Percentiles rank a stretch among this genome's conserved stretches.
Evolutionary conservation across 257 asterid genomes (phyloP).

Genomic region (Nicotiana paniculata): DNA sequence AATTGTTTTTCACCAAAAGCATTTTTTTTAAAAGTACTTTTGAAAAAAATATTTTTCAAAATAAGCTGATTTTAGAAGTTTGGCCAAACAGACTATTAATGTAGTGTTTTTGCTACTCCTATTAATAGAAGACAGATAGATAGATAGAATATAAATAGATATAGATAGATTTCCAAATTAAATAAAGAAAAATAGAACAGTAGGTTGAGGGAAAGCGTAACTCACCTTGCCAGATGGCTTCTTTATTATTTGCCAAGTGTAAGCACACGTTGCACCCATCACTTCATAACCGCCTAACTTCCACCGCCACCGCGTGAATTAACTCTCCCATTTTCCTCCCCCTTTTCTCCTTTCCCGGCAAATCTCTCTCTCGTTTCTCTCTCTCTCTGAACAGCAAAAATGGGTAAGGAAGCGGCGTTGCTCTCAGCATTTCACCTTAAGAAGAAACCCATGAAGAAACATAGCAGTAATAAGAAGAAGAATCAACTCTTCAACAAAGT

Average conservation of each 20-base stretch:
- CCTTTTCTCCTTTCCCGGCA: not conserved
- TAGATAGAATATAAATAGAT: too few species aligned
- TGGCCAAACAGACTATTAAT: too few species aligned
- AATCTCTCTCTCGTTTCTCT: not conserved
- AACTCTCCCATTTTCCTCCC: not conserved
- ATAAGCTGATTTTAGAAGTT: too few species aligned
- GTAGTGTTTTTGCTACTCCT: too few species aligned
- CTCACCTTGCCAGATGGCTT: not conserved
- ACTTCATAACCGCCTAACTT: not conserved
- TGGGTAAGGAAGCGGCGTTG: not conserved
- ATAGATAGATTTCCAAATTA: too few species aligned
- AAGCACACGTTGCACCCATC: not conserved
- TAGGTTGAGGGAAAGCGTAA: too few species aligned
- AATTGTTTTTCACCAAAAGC: too few species aligned
- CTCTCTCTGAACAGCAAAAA: not conserved
- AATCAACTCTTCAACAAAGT: conserved; percentile 18
- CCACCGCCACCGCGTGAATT: not conserved
- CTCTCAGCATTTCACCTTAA: not conserved
- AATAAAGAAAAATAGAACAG: too few species aligned
- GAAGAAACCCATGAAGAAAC: conserved; percentile 21
- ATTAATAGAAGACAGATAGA: too few species aligned
- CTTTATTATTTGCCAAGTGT: not conserved
- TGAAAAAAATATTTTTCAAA: too few species aligned
- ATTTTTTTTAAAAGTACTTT: too few species aligned
- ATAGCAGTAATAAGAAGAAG: conserved; percentile 7